Conservation (phyloP, 2,329 filamentous ascomycete genomes). For the Cladosporium sp. region DNA sequence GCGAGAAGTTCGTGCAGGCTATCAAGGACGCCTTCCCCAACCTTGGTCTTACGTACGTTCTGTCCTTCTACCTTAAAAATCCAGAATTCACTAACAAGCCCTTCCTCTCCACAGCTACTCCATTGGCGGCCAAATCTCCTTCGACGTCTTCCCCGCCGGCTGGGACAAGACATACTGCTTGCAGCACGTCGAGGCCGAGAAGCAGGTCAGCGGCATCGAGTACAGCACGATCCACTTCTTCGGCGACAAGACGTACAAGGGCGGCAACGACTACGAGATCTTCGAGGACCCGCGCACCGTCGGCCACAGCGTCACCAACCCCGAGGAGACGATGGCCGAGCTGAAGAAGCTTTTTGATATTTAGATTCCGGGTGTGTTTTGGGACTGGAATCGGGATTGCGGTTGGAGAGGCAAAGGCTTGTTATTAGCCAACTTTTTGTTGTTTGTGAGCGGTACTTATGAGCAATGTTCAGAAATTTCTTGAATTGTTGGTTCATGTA, state of each 20-base stretch:
- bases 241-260: slow-evolving; percentile 87
- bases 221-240: slow-evolving; percentile 97
- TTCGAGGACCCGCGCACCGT: slow-evolving; percentile 75
- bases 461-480: background rate
- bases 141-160: slow-evolving; percentile 92
- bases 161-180: slow-evolving; percentile 99
- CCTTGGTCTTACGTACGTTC: slow-evolving; percentile 73
- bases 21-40: slow-evolving; percentile 79
- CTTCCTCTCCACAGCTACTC: slow-evolving; percentile 62
- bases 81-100: background rate
- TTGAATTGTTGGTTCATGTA: no score
- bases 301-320: slow-evolving; percentile 77
- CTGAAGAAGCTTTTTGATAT: slow-evolving; percentile 64
- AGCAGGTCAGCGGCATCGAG: slow-evolving; percentile 60
- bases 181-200: slow-evolving; percentile 77
- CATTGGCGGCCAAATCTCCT: slow-evolving; percentile 96
- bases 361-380: slow-evolving; percentile 14
- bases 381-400: background rate
- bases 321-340: slow-evolving; percentile 75
- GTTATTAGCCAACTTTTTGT: background rate
- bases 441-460: slow-evolving; percentile 2
- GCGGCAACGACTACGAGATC: slow-evolving; percentile 96
- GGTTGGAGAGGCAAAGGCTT: background rate
- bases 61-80: background rate
- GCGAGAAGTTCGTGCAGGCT: slow-evolving; percentile 69